Base-by-base conservation (phyloP, 352 stramenopile genomes). In the Phytophthora sp. region DNA sequence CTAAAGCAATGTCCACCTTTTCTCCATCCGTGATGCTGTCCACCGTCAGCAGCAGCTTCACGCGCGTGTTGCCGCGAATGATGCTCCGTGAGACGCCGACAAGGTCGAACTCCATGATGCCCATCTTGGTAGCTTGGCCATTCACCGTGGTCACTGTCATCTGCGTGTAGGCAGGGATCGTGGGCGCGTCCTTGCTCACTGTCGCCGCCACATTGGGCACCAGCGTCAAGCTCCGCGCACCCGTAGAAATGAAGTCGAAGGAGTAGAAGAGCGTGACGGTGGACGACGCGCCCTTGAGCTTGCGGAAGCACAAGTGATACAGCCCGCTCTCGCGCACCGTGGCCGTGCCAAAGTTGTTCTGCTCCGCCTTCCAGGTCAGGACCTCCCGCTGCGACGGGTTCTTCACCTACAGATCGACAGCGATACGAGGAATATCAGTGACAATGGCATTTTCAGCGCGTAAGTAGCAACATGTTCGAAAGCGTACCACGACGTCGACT, bases 211-310 rank as follows among this genome's bases (percentile, higher is more conserved):
- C 57, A 54, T 83, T 82, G 7, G 86, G 84, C 43, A 84, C 75
- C 12, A 91, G 43, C 41, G 78, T 66, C 39, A 93, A 72, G 61
- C 74, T 84, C 28, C 59, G 54, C 28, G 18, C 27, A 30, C 72
- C 84, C 5, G 78, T 87, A 15, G 78, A 88, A 69, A 93, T 87
- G 38, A 93, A 89, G 68, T 93, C 84, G 49, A 93, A 93, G 27
- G 82, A 86, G 67, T 94, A 91, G 62, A 89, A 91, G 44, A 92
- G 78, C 13, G 60, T 75, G 46, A 92, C 57, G 4, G 68, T 76
- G 38, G 67, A 69, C 28, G 79, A 92, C 39, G 81, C 67, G 48
- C 82, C 82, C 24, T 72, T 73, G 28, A 79, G 73, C 56, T 91
- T 91, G 20, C 53, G 66, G 61, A 93, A 93, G 70, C 86, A 95